Percentiles rank a stretch among this genome's conserved stretches.
These are phyloP conservation scores for Dryadomyces quercus-mongolicae DNA, from an alignment of 2,329 filamentous ascomycete genomes.

Conservation along the genomic window DNA sequence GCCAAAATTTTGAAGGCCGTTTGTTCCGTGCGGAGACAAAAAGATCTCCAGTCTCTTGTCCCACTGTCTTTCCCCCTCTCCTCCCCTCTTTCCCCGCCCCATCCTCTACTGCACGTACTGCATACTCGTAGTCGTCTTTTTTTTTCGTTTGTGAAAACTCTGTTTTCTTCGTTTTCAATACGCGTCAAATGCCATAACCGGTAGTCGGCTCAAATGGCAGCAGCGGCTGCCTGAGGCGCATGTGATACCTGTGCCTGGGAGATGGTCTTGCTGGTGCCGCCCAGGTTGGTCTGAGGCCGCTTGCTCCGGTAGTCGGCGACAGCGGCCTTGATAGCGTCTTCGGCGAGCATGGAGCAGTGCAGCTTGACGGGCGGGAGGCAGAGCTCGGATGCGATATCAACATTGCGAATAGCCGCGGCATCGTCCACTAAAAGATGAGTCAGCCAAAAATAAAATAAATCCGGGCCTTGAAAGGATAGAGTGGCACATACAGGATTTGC, in stretches of 20 bases:
- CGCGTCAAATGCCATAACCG: not conserved
- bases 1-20: not conserved
- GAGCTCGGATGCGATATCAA: slow-evolving; percentile 94
- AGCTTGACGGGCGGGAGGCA: slow-evolving; percentile 81
- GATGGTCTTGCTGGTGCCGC: slow-evolving; percentile 43
- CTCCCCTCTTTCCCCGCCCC: not conserved
- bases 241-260: slow-evolving; percentile 6
- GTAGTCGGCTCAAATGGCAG: slow-evolving; percentile 1
- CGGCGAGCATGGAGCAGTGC: slow-evolving; percentile 86
- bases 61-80: not conserved
- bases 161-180: not conserved
- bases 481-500: slow-evolving; percentile 53
- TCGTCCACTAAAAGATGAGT: slow-evolving; percentile 53
- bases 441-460: too few relatives aligned
- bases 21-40: not conserved
- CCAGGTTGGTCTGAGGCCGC: slow-evolving; percentile 75
- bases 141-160: not conserved
- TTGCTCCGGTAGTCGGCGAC: slow-evolving; percentile 87
- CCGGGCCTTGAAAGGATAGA: not conserved
- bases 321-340: slow-evolving; percentile 86
- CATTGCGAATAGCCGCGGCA: slow-evolving; percentile 85
- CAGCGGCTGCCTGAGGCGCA: slow-evolving; percentile 5
- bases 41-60: not conserved
- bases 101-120: too few relatives aligned
- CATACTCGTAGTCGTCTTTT: not conserved